Percentiles rank a stretch among this genome's conserved stretches.
These are phyloP conservation scores for Endocarpon pusillum DNA, from an alignment of 495 filamentous ascomycete genomes.

Conservation along the genomic window DNA sequence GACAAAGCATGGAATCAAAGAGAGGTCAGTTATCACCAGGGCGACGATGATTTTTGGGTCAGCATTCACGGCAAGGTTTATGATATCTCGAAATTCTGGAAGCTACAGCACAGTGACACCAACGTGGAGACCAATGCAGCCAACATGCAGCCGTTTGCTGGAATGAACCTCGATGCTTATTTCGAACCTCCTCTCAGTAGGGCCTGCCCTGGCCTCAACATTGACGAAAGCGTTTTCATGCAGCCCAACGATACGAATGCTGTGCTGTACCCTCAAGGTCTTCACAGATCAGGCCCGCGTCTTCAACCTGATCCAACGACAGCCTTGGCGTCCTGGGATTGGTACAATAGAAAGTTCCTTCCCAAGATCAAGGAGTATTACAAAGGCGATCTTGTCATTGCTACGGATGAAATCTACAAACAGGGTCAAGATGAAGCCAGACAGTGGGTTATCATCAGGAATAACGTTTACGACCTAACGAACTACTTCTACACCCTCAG, in stretches of 20 bases:
- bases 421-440: constrained; percentile 51
- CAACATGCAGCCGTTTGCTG: constrained; percentile 60
- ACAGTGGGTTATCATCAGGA: constrained; percentile 62
- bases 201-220: constrained; percentile 52
- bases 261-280: constrained; percentile 23
- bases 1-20: constrained; percentile 73
- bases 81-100: constrained; percentile 81
- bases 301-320: constrained; percentile 32
- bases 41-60: constrained; percentile 67
- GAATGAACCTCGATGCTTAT: constrained; percentile 64
- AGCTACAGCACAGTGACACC: constrained; percentile 59
- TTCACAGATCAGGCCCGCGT: constrained; percentile 51
- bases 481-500: constrained; percentile 68
- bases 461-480: constrained; percentile 71
- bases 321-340: constrained; percentile 41
- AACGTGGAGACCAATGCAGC: constrained; percentile 38
- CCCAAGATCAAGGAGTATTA: constrained; percentile 71
- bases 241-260: constrained; percentile 42
- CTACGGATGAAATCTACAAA: constrained; percentile 26
- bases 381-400: constrained; percentile 72
- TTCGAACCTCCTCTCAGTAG: constrained; percentile 65
- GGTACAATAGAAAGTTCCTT: constrained; percentile 61
- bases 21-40: constrained; percentile 56
- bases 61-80: constrained; percentile 81
- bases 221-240: constrained; percentile 31